Evolutionary conservation across 208 protist genomes (phyloP), one percentile per base, ranked within the genome.

Genomic region (Acanthamoeba polyphaga): DNA sequence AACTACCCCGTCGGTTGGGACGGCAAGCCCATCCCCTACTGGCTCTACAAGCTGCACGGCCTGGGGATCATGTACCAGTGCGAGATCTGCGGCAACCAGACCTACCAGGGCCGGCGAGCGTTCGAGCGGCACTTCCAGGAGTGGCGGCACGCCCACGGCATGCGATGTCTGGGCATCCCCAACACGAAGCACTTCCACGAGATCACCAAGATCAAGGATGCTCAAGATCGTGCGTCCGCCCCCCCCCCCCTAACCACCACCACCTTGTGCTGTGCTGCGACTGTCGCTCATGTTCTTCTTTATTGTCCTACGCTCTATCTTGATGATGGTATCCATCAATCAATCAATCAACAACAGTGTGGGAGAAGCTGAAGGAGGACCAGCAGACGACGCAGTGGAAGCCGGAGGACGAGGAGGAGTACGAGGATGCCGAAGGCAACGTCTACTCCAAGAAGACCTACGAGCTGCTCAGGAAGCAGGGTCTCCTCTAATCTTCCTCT

Each of bases 1-100:
- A 98, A 98, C 78, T 94, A 99, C 27, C 98, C 98, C 29, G 70
- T 99, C 1, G 98, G 98, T 38, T 98, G 96, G 96, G 98, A 99
- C 96, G 98, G 98, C 51, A 98, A 99, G 92, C 98, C 98, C 46
- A 99, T 99, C 88, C 98, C 98, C 24, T 99, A 98, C 91, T 99
- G 98, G 98, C 96, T 99, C 1, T 99, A 98, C 88, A 99, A 98
- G 92, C 96, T 99, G 22, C 97, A 99, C 88, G 98, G 98, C 19
- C 96, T 99, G 13, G 98, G 97, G 91, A 98, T 98, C 22, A 97
- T 98, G 87, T 99, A 98, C 93, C 98, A 97, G 89, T 99, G 98
- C 94, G 98, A 99, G 94, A 99, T 99, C 70, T 99, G 98, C 96
- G 98, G 98, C 60, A 97, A 98, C 80, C 90, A 96, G 64, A 95